Evolutionary conservation across 1,284 basidiomycete species (phyloP).

Genomic region (Rhizoctonia solani): DNA sequence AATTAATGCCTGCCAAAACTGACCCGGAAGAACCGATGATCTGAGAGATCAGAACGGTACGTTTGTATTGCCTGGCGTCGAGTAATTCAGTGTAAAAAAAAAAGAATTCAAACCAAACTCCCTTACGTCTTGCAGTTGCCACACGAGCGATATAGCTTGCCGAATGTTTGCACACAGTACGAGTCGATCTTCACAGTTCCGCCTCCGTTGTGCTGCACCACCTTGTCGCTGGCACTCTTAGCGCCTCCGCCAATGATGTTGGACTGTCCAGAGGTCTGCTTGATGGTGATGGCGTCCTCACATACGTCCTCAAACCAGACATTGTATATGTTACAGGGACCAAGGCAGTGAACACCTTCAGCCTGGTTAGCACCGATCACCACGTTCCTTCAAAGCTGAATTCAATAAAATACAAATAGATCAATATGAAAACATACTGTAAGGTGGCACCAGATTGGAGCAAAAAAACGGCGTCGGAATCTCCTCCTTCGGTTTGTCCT

Average conservation of each 20-base stretch:
- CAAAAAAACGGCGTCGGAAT: conserved; percentile 35
- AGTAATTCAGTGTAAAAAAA: too few relatives aligned
- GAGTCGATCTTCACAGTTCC: conserved; percentile 34
- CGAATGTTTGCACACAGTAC: conserved; percentile 30
- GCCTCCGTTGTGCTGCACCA: conserved; percentile 31
- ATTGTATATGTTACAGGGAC: too few relatives aligned
- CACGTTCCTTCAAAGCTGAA: conserved; percentile 44
- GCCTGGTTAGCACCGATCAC: conserved; percentile 51
- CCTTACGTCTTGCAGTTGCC: conserved; percentile 35
- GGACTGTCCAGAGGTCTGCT: conserved; percentile 29
- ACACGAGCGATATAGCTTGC: conserved; percentile 36
- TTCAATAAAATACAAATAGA: background rate
- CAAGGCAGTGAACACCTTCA: too few relatives aligned
- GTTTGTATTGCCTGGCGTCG: conserved; percentile 15
- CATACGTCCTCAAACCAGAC: too few relatives aligned
- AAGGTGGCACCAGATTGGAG: conserved; percentile 48
- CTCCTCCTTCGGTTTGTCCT: conserved; percentile 34
- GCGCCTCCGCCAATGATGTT: conserved; percentile 38
- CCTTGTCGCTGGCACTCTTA: conserved; percentile 35
- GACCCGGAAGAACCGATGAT: conserved; percentile 10
- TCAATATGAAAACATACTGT: conserved; percentile 20
- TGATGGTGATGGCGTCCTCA: conserved; percentile 38
- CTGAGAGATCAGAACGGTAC: conserved; percentile 10
- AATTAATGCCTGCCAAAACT: conserved; percentile 18
- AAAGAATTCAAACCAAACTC: too few relatives aligned